Base-by-base conservation (phyloP, 768 basidiomycete species). In the Macrolepiota fuliginosa region DNA sequence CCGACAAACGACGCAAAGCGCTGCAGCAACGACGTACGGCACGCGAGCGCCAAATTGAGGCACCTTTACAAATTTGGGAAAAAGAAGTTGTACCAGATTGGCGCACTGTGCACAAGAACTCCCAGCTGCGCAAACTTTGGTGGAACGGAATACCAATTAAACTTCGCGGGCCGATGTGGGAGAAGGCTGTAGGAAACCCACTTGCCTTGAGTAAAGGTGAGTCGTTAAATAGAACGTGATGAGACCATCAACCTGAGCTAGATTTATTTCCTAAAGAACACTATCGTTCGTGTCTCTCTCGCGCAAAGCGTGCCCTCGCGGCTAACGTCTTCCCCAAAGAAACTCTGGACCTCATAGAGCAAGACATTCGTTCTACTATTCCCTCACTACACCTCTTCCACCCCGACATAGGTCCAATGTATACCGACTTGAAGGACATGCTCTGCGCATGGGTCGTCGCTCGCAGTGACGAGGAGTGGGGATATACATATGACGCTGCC, bases 121-220 rank as follows among this genome's bases (percentile, higher is more conserved):
- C 88, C 0, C 73, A 73, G 10, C 74, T 94, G 56, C 83, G 89
- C 35, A 84, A 80, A 68, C 69, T 95, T 9, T 96, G 94, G 94
- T 94, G 93, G 93, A 80, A 80, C 29, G 94, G 94, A 2, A 91
- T 95, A 66, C 94, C 94, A 2, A 83, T 89, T 0, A 90, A 91
- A 69, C 73, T 93, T 58, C 83, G 94, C 35, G 89, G 90, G 3
- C 71, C 80, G 1, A 82, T 96, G 79, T 96, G 94, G 94, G 86
- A 91, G 70, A 81, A 81, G 55, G 92, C 89, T n/a, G 85, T 90
- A 15, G 94, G 94, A 7, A 96, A 96, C 69, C 77, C 85, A 25
- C 77, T 96, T 47, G 87, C 92, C 15, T 73, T 96, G 56, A 87
- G 85, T 72, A 94, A 90, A 88, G 91, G 91, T 88, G 75, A 29